Evolutionary conservation across 345 rosid species (phyloP).

Genomic region (Citrus sp.): DNA sequence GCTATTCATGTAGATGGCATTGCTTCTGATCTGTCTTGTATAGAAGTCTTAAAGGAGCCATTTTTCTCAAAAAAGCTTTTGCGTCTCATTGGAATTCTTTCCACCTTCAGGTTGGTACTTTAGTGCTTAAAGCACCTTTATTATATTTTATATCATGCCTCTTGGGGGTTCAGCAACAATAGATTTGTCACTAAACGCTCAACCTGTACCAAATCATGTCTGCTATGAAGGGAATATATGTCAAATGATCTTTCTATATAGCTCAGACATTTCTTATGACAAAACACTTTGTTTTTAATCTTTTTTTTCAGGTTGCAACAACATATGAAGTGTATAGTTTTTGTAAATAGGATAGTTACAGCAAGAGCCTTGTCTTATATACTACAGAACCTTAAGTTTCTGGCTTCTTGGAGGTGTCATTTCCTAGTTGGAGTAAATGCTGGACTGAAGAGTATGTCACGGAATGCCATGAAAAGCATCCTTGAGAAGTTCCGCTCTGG

Average conservation of each 20-base stretch:
- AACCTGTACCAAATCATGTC: neutral
- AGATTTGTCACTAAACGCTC: too few relatives aligned
- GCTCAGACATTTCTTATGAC: constrained; percentile 9
- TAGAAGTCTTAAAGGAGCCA: constrained; percentile 66
- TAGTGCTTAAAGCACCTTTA: neutral
- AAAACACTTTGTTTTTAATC: constrained; percentile 1
- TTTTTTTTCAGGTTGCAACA: constrained; percentile 61
- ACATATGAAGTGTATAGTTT: constrained; percentile 79
- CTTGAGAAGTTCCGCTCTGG: constrained; percentile 73
- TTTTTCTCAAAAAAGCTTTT: constrained; percentile 76
- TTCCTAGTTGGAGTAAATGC: constrained; percentile 88
- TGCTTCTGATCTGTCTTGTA: constrained; percentile 41
- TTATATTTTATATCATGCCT: neutral
- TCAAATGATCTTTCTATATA: neutral
- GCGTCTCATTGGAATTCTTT: constrained; percentile 70
- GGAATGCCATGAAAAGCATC: constrained; percentile 59
- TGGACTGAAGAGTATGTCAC: constrained; percentile 73
- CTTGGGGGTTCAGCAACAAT: neutral
- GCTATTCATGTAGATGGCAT: constrained; percentile 44
- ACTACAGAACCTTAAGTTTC: constrained; percentile 57
- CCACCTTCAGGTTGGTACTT: constrained; percentile 72
- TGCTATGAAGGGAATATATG: neutral
- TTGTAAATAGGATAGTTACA: constrained; percentile 84
- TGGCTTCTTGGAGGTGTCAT: constrained; percentile 79
- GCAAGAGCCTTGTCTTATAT: constrained; percentile 74